Evolutionary conservation across 1,139 yeast genomes (phyloP), one percentile per base, ranked within the genome.

Genomic region (Nematodospora anomalae): DNA sequence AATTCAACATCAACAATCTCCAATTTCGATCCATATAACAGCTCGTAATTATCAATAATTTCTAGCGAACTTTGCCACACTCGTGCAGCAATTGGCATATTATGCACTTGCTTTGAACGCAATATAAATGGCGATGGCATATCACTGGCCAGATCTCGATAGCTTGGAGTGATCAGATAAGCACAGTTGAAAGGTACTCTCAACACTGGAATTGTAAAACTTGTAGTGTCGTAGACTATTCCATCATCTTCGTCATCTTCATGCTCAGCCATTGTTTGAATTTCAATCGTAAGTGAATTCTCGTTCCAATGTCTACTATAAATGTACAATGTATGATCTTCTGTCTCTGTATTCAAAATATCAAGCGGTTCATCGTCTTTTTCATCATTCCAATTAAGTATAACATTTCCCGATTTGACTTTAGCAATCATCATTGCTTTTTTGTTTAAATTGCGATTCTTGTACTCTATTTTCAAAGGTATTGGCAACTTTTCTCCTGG

Each of bases 121-220:
- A 64, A 35, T 3, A 67, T 46, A 40, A 76, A 74, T 1, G 76
- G 68, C 9, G 65, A 64, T 0, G 79, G 77, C 54, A 76, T 60
- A 26, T 64, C 69, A 18, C 41, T 42, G 0, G 33, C 28, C 2
- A 53, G 51, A 3, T 47, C 54, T 20, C 67, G 50, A 13, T 57
- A 51, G 15, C 67, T 47, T 4, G 82, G 81, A 6, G 60, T 50
- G 5, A 76, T 60, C 0, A 59, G 36, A 35, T 70, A 57, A 6
- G 47, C 51, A 16, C 59, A 52, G 3, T 52, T 50, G 45, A 76
- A 73, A 3, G 79, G 74, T 5, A 36, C 37, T n/a, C 55, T 49
- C 16, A 62, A 38, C 1, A 76, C 49, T 1, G 64, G 66, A 11
- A 73, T 45, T 2, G 50, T 42, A 20, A 59, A 51, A 3, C 38